Conservation (phyloP, 345 rosid species). For the Acer negundo region DNA sequence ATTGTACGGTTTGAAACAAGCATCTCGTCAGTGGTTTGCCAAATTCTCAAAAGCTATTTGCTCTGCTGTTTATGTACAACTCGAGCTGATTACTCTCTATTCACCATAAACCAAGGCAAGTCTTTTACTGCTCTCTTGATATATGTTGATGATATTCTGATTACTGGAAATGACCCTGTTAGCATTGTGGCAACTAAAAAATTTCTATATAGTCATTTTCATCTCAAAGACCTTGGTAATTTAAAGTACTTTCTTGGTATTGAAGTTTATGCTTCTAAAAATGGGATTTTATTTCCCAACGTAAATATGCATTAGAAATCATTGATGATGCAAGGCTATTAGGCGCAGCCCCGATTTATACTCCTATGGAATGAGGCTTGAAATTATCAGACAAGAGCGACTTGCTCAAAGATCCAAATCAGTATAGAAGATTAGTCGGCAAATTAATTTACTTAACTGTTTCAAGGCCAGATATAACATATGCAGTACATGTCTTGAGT, state of each 20-base stretch:
- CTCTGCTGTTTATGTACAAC: not conserved
- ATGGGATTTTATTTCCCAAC: not conserved
- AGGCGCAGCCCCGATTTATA: not conserved
- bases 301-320: not conserved
- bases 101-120: not conserved
- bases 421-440: no score
- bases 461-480: no score
- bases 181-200: not conserved
- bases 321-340: not conserved
- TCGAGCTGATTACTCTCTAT: not conserved
- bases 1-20: not conserved
- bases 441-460: no score
- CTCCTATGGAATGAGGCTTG: not conserved
- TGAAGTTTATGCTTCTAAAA: not conserved
- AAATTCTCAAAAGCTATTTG: not conserved
- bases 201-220: not conserved
- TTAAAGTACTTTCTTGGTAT: slow-evolving; percentile 2
- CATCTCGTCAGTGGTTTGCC: not conserved
- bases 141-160: not conserved
- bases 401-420: not conserved
- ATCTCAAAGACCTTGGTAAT: not conserved
- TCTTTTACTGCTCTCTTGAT: not conserved
- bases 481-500: not conserved
- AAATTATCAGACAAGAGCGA: not conserved
- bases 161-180: not conserved